Conservation (phyloP, 2,329 filamentous ascomycete genomes). For the Sarocladium kiliense region DNA sequence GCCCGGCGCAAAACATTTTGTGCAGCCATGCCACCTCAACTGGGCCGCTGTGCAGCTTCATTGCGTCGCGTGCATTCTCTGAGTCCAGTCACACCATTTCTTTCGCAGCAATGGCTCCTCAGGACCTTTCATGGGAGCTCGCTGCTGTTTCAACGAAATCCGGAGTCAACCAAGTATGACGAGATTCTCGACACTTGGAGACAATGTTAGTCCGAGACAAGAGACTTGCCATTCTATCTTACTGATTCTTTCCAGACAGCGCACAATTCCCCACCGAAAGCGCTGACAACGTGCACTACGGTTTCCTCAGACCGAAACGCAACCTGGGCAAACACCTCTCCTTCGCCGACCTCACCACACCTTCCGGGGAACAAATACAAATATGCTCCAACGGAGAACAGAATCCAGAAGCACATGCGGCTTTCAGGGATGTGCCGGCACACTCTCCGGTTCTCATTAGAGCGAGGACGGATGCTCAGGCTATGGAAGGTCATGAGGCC, state of each 20-base stretch:
- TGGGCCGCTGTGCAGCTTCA: constrained; percentile 18
- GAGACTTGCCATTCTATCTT: background rate
- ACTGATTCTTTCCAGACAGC: background rate
- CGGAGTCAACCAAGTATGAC: constrained; percentile 1
- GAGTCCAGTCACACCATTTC: constrained; percentile 10
- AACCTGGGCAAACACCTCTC: constrained; percentile 64
- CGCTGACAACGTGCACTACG: constrained; percentile 24
- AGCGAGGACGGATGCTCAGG: constrained; percentile 27
- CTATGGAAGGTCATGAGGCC: constrained; percentile 16
- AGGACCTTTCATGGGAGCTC: constrained; percentile 19
- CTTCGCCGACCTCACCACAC: constrained; percentile 56
- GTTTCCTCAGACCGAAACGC: constrained; percentile 66
- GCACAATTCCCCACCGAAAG: background rate
- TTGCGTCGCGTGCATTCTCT: constrained; percentile 15
- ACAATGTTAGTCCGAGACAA: constrained; percentile 8
- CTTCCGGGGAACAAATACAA: constrained; percentile 37
- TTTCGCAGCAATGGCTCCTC: constrained; percentile 14
- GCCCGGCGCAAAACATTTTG: constrained; percentile 4
- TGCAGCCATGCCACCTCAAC: constrained; percentile 19
- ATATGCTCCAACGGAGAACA: constrained; percentile 35
- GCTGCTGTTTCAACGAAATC: background rate
- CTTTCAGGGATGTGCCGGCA: constrained; percentile 40
- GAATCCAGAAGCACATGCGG: constrained; percentile 29
- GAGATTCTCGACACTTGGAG: constrained; percentile 10
- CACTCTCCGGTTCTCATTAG: constrained; percentile 49